Percentiles rank a stretch among this genome's conserved stretches.
These are phyloP conservation scores for Mycena polygramma DNA, from an alignment of 768 basidiomycete genomes.

Conservation along the genomic window DNA sequence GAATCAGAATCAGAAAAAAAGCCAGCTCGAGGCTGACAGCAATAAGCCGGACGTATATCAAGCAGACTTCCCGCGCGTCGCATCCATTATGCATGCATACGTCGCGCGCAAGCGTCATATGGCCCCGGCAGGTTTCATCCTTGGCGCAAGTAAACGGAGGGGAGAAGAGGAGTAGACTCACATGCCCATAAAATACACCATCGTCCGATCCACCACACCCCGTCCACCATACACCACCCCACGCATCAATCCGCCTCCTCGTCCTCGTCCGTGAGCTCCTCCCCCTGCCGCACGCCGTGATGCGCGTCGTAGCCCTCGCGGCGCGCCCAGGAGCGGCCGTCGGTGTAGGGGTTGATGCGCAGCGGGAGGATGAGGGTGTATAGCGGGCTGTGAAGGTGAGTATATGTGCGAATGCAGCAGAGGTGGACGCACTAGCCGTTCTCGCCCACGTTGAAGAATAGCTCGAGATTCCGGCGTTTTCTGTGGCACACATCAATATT, in stretches of 20 bases:
- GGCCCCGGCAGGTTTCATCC: slow-evolving; percentile 90
- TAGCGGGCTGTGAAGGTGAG: slow-evolving; percentile 63
- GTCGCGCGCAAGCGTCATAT: slow-evolving; percentile 73
- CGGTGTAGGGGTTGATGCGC: slow-evolving; percentile 83
- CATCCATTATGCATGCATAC: no score
- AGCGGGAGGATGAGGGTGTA: slow-evolving; percentile 89
- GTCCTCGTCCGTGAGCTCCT: slow-evolving; percentile 91
- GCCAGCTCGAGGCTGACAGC: background rate
- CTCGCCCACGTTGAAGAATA: slow-evolving; percentile 90
- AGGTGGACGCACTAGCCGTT: slow-evolving; percentile 79
- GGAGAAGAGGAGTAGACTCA: slow-evolving; percentile 24
- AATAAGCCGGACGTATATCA: slow-evolving; percentile 34
- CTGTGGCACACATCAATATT: slow-evolving; percentile 43
- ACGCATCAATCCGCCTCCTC: slow-evolving; percentile 51
- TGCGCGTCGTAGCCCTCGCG: slow-evolving; percentile 73
- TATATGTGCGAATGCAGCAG: no score
- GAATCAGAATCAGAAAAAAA: slow-evolving; percentile 15
- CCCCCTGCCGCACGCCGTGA: slow-evolving; percentile 73
- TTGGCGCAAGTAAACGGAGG: slow-evolving; percentile 35
- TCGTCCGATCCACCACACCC: no score
- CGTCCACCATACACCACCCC: background rate
- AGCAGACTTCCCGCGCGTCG: slow-evolving; percentile 48
- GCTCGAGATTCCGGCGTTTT: slow-evolving; percentile 73
- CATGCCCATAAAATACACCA: slow-evolving; percentile 9
- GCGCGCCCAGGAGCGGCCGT: slow-evolving; percentile 87